Evolutionary conservation across 2,329 filamentous ascomycete genomes (phyloP).

Genomic region (Fusarium ambrosium): DNA sequence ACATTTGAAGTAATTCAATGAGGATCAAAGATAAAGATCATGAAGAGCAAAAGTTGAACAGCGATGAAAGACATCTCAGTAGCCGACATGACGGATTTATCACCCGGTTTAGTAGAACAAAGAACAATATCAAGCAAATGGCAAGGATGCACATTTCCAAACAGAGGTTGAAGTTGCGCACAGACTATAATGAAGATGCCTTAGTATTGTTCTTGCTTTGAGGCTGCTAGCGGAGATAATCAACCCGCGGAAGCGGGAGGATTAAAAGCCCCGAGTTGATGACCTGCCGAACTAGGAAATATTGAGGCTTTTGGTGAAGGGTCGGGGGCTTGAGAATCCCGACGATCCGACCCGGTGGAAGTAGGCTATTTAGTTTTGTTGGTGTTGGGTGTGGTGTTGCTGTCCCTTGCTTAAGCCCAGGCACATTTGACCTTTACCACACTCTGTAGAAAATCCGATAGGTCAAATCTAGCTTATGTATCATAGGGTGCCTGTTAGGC

Average conservation of each 20-base stretch:
- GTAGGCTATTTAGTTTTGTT: neutral
- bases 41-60: neutral
- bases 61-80: neutral
- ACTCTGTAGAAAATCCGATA: no score
- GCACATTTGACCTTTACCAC: neutral
- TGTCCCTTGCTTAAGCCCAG: neutral
- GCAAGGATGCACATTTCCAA: neutral
- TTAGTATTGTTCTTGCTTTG: conserved; percentile 39
- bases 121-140: conserved; percentile 36
- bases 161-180: conserved; percentile 19
- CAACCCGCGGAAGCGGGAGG: neutral
- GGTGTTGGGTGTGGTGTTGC: neutral
- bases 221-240: conserved; percentile 1
- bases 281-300: neutral
- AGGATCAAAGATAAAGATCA: neutral
- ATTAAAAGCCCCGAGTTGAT: neutral
- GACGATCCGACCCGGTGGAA: neutral
- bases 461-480: neutral
- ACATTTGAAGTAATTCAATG: neutral
- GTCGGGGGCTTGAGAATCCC: neutral
- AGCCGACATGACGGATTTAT: neutral
- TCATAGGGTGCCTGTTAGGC: neutral
- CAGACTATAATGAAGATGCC: conserved; percentile 23
- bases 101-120: conserved; percentile 22
- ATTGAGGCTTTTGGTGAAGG: neutral